Evolutionary conservation across 305 asterid genomes (phyloP), one percentile per base, ranked within the genome.

Genomic region (Salvia sclarea): DNA sequence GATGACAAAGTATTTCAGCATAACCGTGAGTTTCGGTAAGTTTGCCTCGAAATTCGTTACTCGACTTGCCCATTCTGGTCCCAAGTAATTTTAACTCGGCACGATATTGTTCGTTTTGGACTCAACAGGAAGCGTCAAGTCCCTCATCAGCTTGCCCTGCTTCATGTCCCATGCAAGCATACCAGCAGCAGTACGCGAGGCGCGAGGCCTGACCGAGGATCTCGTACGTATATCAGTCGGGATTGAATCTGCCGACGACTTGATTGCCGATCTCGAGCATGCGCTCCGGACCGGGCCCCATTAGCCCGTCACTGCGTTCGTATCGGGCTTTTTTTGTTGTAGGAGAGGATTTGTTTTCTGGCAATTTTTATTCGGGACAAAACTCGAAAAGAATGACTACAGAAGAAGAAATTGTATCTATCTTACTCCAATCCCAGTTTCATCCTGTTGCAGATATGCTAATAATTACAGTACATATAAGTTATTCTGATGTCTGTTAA

Each of bases 11-110:
- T 88, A 86, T 78, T 91, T 94, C 85, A 81, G 85, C 80, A 84
- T 94, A 61, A 84, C 99, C n/a, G 98, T 91, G 81, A 94, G 99
- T 73, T 91, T 94, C 59, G 99, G 98, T 94, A 81, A 40, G 59
- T 38, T 41, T 10, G 9, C 75, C 1, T 2, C 74, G 45, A 13
- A 33, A 18, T n/a, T 37, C 58, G 22, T 14, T 24, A 43, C 0
- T 8, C 41, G 4, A 12, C 8, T 48, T 49, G 24, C 6, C 5
- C 9, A 6, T 21, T 13, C 8, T 8, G 0, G 2, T 5, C 38
- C 2, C 12, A 5, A 25, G 17, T 12, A 13, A 16, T 40, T 24
- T 8, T 17, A 30, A 43, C 10, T 56, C 37, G 0, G 18, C 14
- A 0, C 17, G 18, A 4, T 4, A 1, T 11, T 53, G 55, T n/a